A percentile compares a stretch with the other conserved stretches of the same genome.
These are phyloP conservation scores for Trichoderma polysporum DNA, from an alignment of 2,329 filamentous ascomycete genomes.

Conservation along the genomic window DNA sequence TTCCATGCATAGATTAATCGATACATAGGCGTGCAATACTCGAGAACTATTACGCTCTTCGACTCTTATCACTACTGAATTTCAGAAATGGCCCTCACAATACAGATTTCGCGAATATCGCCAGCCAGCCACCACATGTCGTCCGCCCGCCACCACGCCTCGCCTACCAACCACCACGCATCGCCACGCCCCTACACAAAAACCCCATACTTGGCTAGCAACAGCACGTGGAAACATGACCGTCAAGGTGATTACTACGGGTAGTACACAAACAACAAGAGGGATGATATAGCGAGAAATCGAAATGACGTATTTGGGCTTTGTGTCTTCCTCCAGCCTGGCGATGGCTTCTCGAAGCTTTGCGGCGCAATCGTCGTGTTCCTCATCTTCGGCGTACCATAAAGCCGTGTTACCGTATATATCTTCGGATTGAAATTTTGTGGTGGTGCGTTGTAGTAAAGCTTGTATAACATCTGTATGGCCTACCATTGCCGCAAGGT, in stretches of 20 bases:
- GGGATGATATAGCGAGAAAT: too few species aligned
- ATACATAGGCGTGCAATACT: too few species aligned
- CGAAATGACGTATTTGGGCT: too few species aligned
- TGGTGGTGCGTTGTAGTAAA: not conserved
- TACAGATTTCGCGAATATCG: not conserved
- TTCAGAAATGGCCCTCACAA: not conserved
- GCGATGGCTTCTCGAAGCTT: too few species aligned
- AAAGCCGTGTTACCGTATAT: not conserved
- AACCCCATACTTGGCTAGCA: not conserved
- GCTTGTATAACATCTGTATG: not conserved
- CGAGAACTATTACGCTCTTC: too few species aligned
- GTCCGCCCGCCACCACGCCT: not conserved
- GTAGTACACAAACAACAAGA: too few species aligned
- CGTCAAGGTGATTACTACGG: too few species aligned
- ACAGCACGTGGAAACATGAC: not conserved
- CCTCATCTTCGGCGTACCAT: not conserved
- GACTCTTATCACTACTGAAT: too few species aligned
- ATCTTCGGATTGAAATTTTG: not conserved
- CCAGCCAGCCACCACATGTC: not conserved
- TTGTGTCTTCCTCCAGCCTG: too few species aligned
- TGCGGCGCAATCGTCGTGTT: not conserved
- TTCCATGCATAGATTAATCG: too few species aligned
- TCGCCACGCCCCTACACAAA: not conserved
- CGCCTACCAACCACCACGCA: not conserved
- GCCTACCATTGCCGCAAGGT: not conserved